Conservation (phyloP, 2,329 filamentous ascomycete genomes). For the Fusarium succisae region DNA sequence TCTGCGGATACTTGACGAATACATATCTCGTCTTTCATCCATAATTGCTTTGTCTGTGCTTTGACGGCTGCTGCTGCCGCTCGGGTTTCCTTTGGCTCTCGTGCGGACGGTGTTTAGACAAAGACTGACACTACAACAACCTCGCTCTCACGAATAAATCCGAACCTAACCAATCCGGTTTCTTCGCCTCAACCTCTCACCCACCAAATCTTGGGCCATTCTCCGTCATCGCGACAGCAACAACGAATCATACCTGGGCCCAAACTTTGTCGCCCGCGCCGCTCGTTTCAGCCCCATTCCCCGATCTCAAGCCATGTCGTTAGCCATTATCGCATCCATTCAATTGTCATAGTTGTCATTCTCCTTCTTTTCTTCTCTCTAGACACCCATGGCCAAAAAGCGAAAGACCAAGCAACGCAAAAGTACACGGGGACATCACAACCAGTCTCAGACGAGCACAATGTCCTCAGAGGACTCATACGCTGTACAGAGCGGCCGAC, state of each 20-base stretch:
- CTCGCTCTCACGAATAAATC: neutral
- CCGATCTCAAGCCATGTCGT: slow-evolving; percentile 35
- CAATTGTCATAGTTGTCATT: slow-evolving; percentile 21
- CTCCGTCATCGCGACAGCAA: slow-evolving; percentile 4
- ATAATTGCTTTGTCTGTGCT: slow-evolving; percentile 19
- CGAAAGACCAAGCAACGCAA: slow-evolving; percentile 44
- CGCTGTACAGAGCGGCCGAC: slow-evolving; percentile 41
- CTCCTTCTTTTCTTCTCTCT: neutral
- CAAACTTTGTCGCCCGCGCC: slow-evolving; percentile 25
- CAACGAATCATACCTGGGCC: neutral
- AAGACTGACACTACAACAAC: neutral
- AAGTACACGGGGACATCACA: slow-evolving; percentile 36
- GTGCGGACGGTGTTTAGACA: neutral
- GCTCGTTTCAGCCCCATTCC: slow-evolving; percentile 25
- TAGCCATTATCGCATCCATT: slow-evolving; percentile 17
- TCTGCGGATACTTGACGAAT: slow-evolving; percentile 5
- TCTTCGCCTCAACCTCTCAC: neutral
- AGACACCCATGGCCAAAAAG: slow-evolving; percentile 49
- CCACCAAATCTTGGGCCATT: neutral
- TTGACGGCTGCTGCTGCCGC: neutral
- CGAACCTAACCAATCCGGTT: neutral
- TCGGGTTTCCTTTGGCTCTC: neutral
- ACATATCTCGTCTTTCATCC: neutral
- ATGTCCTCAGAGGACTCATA: slow-evolving; percentile 48
- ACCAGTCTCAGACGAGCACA: slow-evolving; percentile 40